Evolutionary conservation across 139 green algal genomes (phyloP).

Genomic region (Micractinium conductrix): DNA sequence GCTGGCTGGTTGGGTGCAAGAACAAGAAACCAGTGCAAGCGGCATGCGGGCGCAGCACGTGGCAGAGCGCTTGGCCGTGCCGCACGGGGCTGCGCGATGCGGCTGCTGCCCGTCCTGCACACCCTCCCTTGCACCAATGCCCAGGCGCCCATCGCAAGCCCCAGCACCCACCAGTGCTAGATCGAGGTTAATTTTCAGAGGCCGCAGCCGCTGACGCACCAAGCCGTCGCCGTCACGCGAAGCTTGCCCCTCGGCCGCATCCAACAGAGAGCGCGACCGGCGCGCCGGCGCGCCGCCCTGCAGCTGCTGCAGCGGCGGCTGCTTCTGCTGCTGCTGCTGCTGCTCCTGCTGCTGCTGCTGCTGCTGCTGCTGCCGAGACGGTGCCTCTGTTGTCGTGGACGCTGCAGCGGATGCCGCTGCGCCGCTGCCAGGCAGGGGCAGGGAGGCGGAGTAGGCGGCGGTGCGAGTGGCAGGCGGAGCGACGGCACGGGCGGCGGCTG

Average conservation of each 20-base stretch:
- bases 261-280: neutral
- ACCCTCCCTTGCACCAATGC: too few species aligned
- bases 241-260: neutral
- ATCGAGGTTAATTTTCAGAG: constrained; percentile 89
- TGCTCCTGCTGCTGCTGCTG: neutral
- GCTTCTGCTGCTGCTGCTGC: neutral
- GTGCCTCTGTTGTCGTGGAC: neutral
- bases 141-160: too few species aligned
- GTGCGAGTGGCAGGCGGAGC: neutral
- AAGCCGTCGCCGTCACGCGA: neutral
- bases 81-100: too few species aligned
- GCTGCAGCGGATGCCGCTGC: too few species aligned
- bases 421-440: neutral
- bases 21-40: neutral
- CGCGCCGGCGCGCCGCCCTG: too few species aligned
- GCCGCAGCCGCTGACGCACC: constrained; percentile 36
- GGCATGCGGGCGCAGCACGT: too few species aligned
- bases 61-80: too few species aligned
- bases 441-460: neutral
- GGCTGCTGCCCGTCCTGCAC: too few species aligned
- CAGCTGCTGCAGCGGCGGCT: neutral
- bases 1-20: too few species aligned
- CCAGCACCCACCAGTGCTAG: constrained; percentile 69
- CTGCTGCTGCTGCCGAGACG: neutral
- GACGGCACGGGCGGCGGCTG: neutral